Base-by-base conservation (phyloP, 2,329 filamentous ascomycete species). In the Tolypocladium tundrense region DNA sequence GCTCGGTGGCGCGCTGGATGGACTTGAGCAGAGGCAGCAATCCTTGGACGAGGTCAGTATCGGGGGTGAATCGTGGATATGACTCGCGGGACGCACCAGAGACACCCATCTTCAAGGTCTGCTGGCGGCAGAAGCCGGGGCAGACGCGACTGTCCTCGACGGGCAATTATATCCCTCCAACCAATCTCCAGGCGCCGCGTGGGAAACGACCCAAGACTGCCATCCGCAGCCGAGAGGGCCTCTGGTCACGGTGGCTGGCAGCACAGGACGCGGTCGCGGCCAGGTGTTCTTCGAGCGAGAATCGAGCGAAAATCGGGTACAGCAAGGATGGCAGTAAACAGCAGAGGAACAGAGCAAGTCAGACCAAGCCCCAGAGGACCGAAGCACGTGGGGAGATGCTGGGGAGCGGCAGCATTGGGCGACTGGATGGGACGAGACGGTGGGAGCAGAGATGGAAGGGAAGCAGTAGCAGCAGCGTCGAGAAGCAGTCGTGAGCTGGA, bases 11-110 rank as follows among this genome's bases (percentile, higher is more conserved):
- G 68, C 89, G 91, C 60, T 99, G 94, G 57, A 99, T 97, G 52
- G 94, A 97, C 75, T 97, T 97, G 60, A 99, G 85, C 60, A 97
- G 80, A 42, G 91, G 91, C 40, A 97, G 81, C 57, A 99, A 84
- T 51, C 94, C 93, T 92, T 58, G 39, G 54, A 37, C 48, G 7
- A 37, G 42, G 56, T 72, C 52, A 72, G 63, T 51, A 58, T 56
- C 39, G 4, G 33, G 16, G 13, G 16, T n/a, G 8, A 14, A 8
- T 14, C 21, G 11, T 3, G 31, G 37, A 31, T 37, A 54, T 57
- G 24, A 21, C 21, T 40, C 10, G 54, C 10, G 54, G 11, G 14
- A 53, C 63, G 39, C 63, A 74, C 72, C 72, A 58, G 72, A 67
- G 56, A 74, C 70, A 63, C 72, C 72, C 72, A 74, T 74, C 53